Evolutionary conservation across 768 basidiomycete species (phyloP), one percentile per base, ranked within the genome.

Genomic region (Mycena venus): DNA sequence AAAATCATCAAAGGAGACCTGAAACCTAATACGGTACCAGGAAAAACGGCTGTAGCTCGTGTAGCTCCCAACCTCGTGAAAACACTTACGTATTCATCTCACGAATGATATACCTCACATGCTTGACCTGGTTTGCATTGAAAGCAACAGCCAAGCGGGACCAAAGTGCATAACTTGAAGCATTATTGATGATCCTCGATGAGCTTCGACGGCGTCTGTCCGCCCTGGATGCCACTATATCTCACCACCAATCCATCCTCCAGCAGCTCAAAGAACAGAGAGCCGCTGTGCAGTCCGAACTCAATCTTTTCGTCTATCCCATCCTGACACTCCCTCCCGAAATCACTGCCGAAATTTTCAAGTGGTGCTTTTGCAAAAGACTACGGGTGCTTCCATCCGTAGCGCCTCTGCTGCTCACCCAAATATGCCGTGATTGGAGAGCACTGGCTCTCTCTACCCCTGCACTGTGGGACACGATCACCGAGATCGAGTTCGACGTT

Each of bases 351-450:
- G 64, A 72, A 51, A 59, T 66, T 6, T 72, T 72, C 49, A 59
- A 36, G 34, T 61, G 59, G 32, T 66, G 44, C 19, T 21, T 49
- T 14, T 42, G 34, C 29, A 21, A 27, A 44, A 25, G 32, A n/a
- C 2, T 25, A 34, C 56, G 42, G 7, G 23, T 53, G 31, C 32
- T 23, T 34, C 38, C 59, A 0, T 55, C 29, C 14, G 27, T 31
- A 5, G 47, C 59, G n/a, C 72, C 72, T 29, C 67, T 56, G 34
- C 21, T 62, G 4, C 62, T 73, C 59, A 53, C 59, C 11, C 44
- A 31, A 60, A 38, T 73, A 5, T 73, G 72, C 66, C 42, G 47
- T 27, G 58, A 60, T 25, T 73, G 72, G 72, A 66, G 72, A 17
- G 40, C 40, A 11, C 12, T 73, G 31, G 72, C 72, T 21, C 6